Percentiles rank a stretch among this genome's conserved stretches.
Conservation (phyloP, 331 rosid species). For the Telfairia occidentalis region DNA sequence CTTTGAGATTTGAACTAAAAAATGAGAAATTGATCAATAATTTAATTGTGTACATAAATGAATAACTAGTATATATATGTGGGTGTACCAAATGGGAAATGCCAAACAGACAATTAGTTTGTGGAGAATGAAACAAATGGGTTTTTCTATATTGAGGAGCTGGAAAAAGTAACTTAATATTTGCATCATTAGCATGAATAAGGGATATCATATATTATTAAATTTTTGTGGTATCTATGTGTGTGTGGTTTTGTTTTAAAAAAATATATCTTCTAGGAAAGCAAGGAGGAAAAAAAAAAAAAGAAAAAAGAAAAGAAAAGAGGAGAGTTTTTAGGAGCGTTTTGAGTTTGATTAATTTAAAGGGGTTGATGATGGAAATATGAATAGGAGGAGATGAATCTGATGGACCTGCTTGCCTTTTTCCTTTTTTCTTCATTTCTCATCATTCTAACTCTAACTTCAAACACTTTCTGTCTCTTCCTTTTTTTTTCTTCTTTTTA, state of each 20-base stretch:
- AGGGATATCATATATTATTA: not conserved
- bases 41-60: not conserved
- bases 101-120: not conserved
- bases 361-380: conserved; percentile 16
- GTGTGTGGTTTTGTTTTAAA: too few relatives aligned
- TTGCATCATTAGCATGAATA: not conserved
- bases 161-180: not conserved
- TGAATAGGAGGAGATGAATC: conserved; percentile 3
- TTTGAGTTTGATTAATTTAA: not conserved
- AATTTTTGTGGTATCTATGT: not conserved
- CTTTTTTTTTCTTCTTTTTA: not conserved
- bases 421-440: not conserved
- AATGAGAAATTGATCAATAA: not conserved
- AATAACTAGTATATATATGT: not conserved
- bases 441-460: not conserved
- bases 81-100: not conserved
- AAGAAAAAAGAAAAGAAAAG: not conserved
- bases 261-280: not conserved
- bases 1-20: not conserved
- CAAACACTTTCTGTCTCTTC: not conserved
- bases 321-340: not conserved
- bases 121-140: not conserved
- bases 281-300: not conserved
- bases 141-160: not conserved
- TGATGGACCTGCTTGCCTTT: conserved; percentile 5